phyloP scores from a whole-genome alignment of 208 protist genomes.

The Trypanosoma lewisi region DNA sequence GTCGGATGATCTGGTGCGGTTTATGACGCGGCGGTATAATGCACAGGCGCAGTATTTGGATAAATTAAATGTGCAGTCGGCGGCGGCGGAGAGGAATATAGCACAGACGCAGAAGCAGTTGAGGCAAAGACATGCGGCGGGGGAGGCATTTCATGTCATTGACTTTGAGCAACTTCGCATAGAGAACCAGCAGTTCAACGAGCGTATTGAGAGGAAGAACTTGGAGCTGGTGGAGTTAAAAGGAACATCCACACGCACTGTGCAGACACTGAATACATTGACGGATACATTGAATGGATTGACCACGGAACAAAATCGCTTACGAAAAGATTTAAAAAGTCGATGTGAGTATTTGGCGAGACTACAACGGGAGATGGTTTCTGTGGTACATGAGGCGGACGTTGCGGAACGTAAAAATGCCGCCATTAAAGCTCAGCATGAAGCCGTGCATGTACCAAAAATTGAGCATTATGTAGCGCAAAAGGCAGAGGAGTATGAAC shows the following conservation, averaged over 20 bases:
- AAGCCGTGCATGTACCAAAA: conserved; percentile 89
- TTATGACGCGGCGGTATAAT: conserved; percentile 66
- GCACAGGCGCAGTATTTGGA: conserved; percentile 78
- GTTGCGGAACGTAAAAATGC: conserved; percentile 70
- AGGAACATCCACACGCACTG: conserved; percentile 91
- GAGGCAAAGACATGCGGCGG: conserved; percentile 87
- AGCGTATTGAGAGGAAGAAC: conserved; percentile 94
- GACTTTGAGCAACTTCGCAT: conserved; percentile 96
- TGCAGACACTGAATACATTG: conserved; percentile 90
- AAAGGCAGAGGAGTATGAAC: conserved; percentile 90
- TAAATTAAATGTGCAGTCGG: conserved; percentile 86
- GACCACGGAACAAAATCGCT: conserved; percentile 71
- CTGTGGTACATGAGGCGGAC: conserved; percentile 66
- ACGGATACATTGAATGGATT: conserved; percentile 87
- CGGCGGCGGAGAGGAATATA: conserved; percentile 73
- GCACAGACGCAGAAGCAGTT: conserved; percentile 81
- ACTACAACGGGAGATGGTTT: conserved; percentile 58
- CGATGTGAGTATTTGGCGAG: conserved; percentile 71
- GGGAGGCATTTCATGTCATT: conserved; percentile 91
- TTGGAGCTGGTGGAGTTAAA: conserved; percentile 93
- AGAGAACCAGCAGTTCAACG: conserved; percentile 95
- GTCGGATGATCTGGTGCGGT: conserved; percentile 86
- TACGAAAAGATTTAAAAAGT: conserved; percentile 85
- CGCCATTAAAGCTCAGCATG: conserved; percentile 76
- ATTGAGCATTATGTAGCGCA: conserved; percentile 94